Evolutionary conservation across 495 filamentous ascomycete genomes (phyloP).

Genomic region (Bombardia bombarda): DNA sequence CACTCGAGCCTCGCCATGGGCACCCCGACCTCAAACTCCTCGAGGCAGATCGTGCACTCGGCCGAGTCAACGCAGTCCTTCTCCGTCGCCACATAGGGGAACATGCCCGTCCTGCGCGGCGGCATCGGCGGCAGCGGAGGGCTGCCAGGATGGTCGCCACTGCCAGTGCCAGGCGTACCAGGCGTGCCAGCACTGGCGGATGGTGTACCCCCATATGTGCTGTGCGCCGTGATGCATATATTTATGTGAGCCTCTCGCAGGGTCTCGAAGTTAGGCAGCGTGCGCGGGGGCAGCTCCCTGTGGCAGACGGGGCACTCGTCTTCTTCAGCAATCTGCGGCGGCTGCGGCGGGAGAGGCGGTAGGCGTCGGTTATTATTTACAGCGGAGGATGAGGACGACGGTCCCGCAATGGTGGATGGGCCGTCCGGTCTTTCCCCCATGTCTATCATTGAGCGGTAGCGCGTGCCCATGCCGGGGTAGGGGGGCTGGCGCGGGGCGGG

Average conservation of each 20-base stretch:
- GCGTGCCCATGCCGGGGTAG: constrained; percentile 11
- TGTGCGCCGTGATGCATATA: constrained; percentile 58
- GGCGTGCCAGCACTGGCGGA: constrained; percentile 15
- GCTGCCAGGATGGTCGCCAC: constrained; percentile 7
- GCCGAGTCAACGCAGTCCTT: constrained; percentile 80
- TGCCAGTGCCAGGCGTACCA: constrained; percentile 4
- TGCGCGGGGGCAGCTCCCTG: constrained; percentile 59
- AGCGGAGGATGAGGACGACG: neutral
- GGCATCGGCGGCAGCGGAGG: constrained; percentile 18
- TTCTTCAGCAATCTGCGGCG: constrained; percentile 55
- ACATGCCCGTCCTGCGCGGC: constrained; percentile 39
- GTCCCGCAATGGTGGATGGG: constrained; percentile 8
- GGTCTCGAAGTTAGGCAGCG: constrained; percentile 48
- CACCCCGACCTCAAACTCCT: constrained; percentile 84
- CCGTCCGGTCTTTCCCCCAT: constrained; percentile 11
- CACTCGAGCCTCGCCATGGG: constrained; percentile 82
- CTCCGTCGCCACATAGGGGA: constrained; percentile 71
- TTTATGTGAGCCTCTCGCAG: constrained; percentile 69
- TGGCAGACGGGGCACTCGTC: constrained; percentile 92
- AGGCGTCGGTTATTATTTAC: constrained; percentile 17
- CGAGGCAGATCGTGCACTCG: constrained; percentile 94
- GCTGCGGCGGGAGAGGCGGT: constrained; percentile 14
- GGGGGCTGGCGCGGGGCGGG: constrained; percentile 17
- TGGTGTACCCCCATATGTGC: too few species aligned
- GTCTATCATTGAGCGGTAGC: constrained; percentile 19